Evolutionary conservation across 495 filamentous ascomycete species (phyloP).

Genomic region (Penicillium paradoxum): DNA sequence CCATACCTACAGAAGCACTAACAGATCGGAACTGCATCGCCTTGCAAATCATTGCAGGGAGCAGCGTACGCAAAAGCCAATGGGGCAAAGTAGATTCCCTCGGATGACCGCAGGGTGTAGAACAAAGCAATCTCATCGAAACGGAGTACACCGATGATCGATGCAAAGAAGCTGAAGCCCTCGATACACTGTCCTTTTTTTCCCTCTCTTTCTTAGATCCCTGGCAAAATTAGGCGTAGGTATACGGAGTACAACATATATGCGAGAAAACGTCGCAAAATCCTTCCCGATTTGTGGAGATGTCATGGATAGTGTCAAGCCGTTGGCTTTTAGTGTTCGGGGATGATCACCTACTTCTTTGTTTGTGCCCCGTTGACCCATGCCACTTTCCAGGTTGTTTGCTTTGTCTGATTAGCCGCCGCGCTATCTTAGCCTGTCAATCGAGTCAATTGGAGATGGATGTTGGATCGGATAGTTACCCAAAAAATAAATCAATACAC

Average conservation of each 20-base stretch:
- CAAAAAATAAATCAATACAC: background rate
- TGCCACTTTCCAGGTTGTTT: background rate
- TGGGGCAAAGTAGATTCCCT: background rate
- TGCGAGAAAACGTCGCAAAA: too few species aligned
- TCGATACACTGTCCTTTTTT: too few species aligned
- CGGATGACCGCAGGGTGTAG: background rate
- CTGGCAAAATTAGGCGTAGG: too few species aligned
- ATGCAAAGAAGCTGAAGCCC: too few species aligned
- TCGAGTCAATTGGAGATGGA: background rate
- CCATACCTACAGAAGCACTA: background rate
- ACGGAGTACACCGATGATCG: background rate
- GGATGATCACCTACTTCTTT: background rate
- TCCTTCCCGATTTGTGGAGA: too few species aligned
- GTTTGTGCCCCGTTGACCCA: background rate
- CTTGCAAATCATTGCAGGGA: background rate
- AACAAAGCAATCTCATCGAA: constrained; percentile 1
- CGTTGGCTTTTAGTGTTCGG: too few species aligned
- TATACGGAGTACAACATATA: too few species aligned
- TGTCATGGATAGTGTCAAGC: too few species aligned
- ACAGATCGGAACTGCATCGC: background rate
- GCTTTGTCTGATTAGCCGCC: background rate
- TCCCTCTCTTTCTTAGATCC: too few species aligned
- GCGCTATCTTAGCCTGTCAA: background rate
- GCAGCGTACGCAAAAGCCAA: background rate
- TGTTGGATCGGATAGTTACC: background rate